Evolutionary conservation across 768 basidiomycete species (phyloP), one percentile per base, ranked within the genome.

Genomic region (Phlegmacium glaucopus): DNA sequence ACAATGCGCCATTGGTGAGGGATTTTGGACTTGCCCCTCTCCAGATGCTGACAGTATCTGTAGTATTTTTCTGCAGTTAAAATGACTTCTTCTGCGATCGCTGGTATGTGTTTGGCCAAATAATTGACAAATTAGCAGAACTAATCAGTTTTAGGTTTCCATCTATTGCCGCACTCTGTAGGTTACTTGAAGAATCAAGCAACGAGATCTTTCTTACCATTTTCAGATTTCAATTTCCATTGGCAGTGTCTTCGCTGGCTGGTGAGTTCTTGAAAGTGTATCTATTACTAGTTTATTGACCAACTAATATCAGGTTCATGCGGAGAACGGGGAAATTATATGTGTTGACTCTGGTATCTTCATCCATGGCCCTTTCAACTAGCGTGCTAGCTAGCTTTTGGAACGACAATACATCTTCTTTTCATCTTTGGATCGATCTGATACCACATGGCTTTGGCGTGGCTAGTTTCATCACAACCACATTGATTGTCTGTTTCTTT

Each of bases 101-200:
- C 94, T 45, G 93, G 92, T 83, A 61, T 44, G 79, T 63, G 44
- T 45, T 35, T 50, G 15, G n/a, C 34, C 6, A 22, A 25, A 39
- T 11, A 40, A 29, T 48, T 44, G 39, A 15, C 15, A 47, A 15
- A 44, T 44, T 35, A 53, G 29, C 18, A 12, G 35, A 36, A 36
- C 56, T 49, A 47, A 28, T 54, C 52, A 34, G 53, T 35, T 52
- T 54, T 56, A 90, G 89, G 90, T 25, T 72, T 88, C 25, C 94
- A 94, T 69, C 69, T 99, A 16, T 69, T 98, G 30, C 93, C 94
- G 17, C 94, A 95, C 68, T 91, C 90, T 29, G 87, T 92, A 68
- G 65, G 83, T 56, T 15, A 16, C 38, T 39, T 40, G 41, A 36
- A 27, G 36, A 40, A 37, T 29, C 41, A 28, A 40, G 52, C 22